A percentile compares a stretch with the other conserved stretches of the same genome.
Evolutionary conservation across 2,329 filamentous ascomycete genomes (phyloP).

Genomic region (Colletotrichum melonis): DNA sequence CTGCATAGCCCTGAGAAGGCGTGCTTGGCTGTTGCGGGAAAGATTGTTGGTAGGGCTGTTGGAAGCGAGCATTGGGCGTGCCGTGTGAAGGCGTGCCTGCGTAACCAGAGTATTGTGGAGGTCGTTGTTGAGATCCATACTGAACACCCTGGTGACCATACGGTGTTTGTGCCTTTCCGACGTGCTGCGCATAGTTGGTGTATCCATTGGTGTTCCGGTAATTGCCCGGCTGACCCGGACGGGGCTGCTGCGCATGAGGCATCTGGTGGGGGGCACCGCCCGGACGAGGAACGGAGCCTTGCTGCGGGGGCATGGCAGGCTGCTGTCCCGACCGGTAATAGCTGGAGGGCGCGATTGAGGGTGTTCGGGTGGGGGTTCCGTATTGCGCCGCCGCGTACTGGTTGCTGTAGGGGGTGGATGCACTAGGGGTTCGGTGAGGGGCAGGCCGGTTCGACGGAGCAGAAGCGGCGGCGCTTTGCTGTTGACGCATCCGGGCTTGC

Average conservation of each 20-base stretch:
- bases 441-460: slow-evolving; percentile 42
- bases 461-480: slow-evolving; percentile 43
- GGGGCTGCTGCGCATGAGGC: slow-evolving; percentile 45
- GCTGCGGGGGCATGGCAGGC: slow-evolving; percentile 54
- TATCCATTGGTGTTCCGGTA: slow-evolving; percentile 64
- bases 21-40: slow-evolving; percentile 51
- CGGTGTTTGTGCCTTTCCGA: slow-evolving; percentile 63
- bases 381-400: slow-evolving; percentile 60
- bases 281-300: slow-evolving; percentile 43
- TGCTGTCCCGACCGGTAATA: slow-evolving; percentile 56
- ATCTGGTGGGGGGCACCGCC: slow-evolving; percentile 38
- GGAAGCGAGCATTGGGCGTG: slow-evolving; percentile 56
- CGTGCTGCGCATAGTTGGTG: slow-evolving; percentile 59
- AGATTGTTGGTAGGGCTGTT: slow-evolving; percentile 48
- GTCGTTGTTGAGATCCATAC: slow-evolving; percentile 59
- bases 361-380: slow-evolving; percentile 57
- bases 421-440: slow-evolving; percentile 52
- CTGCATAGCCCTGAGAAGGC: slow-evolving; percentile 49
- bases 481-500: slow-evolving; percentile 60
- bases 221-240: slow-evolving; percentile 43
- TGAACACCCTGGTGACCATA: slow-evolving; percentile 65
- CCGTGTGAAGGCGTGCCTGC: slow-evolving; percentile 50
- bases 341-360: slow-evolving; percentile 55
- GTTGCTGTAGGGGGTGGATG: slow-evolving; percentile 52
- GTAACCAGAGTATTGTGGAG: slow-evolving; percentile 53